Base-by-base conservation (phyloP, 2,329 filamentous ascomycete genomes). In the Rachicladosporium sp. region DNA sequence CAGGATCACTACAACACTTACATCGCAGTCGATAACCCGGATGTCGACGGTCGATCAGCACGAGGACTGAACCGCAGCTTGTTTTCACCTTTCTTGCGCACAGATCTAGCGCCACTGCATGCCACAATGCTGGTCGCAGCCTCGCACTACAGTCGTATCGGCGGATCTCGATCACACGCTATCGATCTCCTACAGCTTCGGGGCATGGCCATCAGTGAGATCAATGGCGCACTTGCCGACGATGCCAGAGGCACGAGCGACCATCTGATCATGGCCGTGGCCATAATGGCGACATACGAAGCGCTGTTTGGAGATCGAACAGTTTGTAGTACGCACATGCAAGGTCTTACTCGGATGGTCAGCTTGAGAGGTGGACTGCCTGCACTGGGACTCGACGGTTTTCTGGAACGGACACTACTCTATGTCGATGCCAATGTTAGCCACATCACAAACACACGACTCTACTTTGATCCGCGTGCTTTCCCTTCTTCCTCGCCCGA, bases 251-350 rank as follows among this genome's bases (percentile, higher is more conserved):
- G 48, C 4, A 50, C 61, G 5, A 62, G 53, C 43, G 67, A 71
- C 46, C 61, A 61, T 10, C 44, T 70, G 27, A 61, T 71, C 37
- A 65, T 63, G 6, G 67, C 69, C 2, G 66, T 70, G 3, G 66
- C 65, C 29, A 67, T 69, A 45, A 68, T 73, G 67, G 69, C 68
- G 7, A 65, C 63, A 43, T 72, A 68, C 49, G 69, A 73, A 47
- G 67, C 67, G n/a, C 64, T 70, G 44, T 69, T 65, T 45, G 68
- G 68, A 13, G 58, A 61, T 12, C 47, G 58, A 12, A 50, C 56
- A 3, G 57, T 60, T 10, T 71, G 66, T 43, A 52, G 59, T 37
- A 61, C 63, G 3, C 69, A 73, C 54, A 71, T 72, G 68, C 53
- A 54, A 1, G 68, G 63, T 3, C 53, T 71, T 19, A 44, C 50